A percentile compares a stretch with the other conserved stretches of the same genome.
Conservation (phyloP, 2,329 filamentous ascomycete species). For the Pyricularia grisea region DNA sequence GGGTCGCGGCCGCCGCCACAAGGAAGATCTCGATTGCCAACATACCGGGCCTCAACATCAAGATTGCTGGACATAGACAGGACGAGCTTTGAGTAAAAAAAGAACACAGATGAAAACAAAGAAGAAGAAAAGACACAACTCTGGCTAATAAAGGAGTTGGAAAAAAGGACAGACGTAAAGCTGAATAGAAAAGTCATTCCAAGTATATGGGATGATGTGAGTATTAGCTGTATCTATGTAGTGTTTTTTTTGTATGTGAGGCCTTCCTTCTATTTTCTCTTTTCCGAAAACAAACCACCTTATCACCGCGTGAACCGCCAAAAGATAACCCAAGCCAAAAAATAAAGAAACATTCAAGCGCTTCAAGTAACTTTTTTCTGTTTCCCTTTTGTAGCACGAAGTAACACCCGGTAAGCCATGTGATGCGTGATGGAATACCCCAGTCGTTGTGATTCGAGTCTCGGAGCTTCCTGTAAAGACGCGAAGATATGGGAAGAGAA, state of each 20-base stretch:
- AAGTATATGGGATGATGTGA: background rate
- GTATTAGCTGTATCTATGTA: background rate
- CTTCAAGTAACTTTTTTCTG: background rate
- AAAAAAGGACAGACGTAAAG: background rate
- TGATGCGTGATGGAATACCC: background rate
- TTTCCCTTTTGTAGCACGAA: background rate
- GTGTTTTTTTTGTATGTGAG: background rate
- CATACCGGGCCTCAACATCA: constrained; percentile 12
- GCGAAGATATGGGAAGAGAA: background rate
- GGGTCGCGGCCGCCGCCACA: constrained; percentile 11
- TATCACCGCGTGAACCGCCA: background rate
- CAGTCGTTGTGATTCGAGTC: background rate
- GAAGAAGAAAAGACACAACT: background rate
- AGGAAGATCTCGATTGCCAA: constrained; percentile 6
- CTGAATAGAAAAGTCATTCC: background rate
- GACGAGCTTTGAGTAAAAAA: constrained; percentile 9
- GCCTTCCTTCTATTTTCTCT: background rate
- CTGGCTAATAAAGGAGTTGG: background rate
- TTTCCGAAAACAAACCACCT: background rate
- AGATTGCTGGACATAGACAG: constrained; percentile 11
- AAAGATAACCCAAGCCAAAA: background rate
- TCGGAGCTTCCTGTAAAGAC: background rate
- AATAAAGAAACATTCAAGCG: background rate
- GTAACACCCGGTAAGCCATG: background rate
- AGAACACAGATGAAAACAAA: background rate